These are phyloP conservation scores for Ceratobasidium sp. DNA, from an alignment of 1,284 basidiomycete species.

Conservation along the genomic window DNA sequence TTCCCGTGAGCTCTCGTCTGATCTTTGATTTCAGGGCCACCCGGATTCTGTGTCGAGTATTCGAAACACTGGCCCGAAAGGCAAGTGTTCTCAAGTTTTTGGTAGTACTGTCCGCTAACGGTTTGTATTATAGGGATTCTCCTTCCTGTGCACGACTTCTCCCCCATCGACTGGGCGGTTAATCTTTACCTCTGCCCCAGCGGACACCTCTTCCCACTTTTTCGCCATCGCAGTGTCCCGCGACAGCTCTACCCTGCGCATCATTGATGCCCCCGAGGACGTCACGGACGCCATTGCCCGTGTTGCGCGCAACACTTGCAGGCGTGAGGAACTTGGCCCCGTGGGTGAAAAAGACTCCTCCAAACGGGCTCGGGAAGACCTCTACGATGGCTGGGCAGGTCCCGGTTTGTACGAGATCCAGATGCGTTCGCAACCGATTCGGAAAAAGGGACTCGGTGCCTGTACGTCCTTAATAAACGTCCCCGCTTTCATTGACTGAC, in stretches of 20 bases:
- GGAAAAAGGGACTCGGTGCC: slow-evolving; percentile 28
- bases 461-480: slow-evolving; percentile 9
- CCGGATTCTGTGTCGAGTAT: slow-evolving; percentile 29
- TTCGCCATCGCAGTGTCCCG: slow-evolving; percentile 36
- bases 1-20: neutral
- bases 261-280: slow-evolving; percentile 33
- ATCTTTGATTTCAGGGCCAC: slow-evolving; percentile 28
- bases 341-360: slow-evolving; percentile 33
- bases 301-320: slow-evolving; percentile 29
- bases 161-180: slow-evolving; percentile 30
- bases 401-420: slow-evolving; percentile 31
- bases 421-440: slow-evolving; percentile 24
- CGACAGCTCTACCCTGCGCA: slow-evolving; percentile 33
- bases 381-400: slow-evolving; percentile 31
- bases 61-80: slow-evolving; percentile 33
- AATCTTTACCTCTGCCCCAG: slow-evolving; percentile 33
- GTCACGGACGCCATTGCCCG: slow-evolving; percentile 35
- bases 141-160: slow-evolving; percentile 36
- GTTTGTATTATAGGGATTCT: slow-evolving; percentile 24
- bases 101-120: slow-evolving; percentile 17
- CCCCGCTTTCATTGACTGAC: neutral
- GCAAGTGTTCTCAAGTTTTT: slow-evolving; percentile 2
- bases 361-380: slow-evolving; percentile 11
- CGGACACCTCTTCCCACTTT: slow-evolving; percentile 24
- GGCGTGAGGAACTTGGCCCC: slow-evolving; percentile 25